Evolutionary conservation across 495 filamentous ascomycete genomes (phyloP).

Genomic region (Pyronema omphalodes): DNA sequence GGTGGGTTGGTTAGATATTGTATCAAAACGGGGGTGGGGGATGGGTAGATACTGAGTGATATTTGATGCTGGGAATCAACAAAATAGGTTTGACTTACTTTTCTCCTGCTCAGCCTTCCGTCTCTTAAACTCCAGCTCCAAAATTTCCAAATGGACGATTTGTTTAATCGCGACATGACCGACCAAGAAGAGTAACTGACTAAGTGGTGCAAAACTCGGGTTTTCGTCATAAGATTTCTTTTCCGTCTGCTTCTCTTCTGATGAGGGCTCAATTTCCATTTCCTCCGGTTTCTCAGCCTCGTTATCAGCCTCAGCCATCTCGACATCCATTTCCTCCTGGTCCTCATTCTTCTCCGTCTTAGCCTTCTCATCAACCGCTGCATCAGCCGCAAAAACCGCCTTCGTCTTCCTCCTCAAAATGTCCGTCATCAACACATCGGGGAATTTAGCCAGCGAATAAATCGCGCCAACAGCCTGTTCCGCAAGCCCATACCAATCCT

Average conservation of each 20-base stretch:
- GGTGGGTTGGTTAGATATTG: neutral
- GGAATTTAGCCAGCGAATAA: constrained; percentile 85
- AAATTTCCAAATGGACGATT: constrained; percentile 97
- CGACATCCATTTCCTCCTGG: constrained; percentile 13
- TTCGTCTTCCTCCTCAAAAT: constrained; percentile 75
- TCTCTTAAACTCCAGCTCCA: constrained; percentile 92
- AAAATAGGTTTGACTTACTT: constrained; percentile 26
- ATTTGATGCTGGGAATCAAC: too few relatives aligned
- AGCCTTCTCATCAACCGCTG: constrained; percentile 23
- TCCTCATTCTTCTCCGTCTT: too few relatives aligned
- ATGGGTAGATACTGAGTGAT: too few relatives aligned
- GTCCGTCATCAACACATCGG: constrained; percentile 83
- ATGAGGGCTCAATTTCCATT: constrained; percentile 31
- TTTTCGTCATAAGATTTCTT: too few relatives aligned
- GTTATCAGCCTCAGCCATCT: constrained; percentile 20
- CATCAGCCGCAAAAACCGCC: constrained; percentile 44
- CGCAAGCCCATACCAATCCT: constrained; percentile 91
- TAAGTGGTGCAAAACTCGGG: constrained; percentile 45
- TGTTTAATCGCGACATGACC: constrained; percentile 97
- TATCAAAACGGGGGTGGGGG: neutral
- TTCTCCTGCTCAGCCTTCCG: constrained; percentile 91
- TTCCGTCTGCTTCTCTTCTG: too few relatives aligned
- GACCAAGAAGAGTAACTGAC: constrained; percentile 86
- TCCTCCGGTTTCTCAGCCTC: constrained; percentile 24
- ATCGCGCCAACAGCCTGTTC: constrained; percentile 95